Base-by-base conservation (phyloP, 2,329 filamentous ascomycete species). In the Botrytis sinoallii region DNA sequence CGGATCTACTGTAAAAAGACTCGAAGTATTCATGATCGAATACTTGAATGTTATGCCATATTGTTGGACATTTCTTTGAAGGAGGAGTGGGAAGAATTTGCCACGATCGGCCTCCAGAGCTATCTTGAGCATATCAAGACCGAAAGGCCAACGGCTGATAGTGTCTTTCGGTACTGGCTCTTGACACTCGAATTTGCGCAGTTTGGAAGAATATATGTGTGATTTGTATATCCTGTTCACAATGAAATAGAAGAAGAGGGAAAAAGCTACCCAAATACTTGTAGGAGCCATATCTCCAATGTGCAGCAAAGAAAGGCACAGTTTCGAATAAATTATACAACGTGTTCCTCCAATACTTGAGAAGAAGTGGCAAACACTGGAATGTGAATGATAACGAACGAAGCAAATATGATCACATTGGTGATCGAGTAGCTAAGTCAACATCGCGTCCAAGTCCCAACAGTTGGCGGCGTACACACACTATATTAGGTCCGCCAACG, bases 1-100 rank as follows among this genome's bases (percentile, higher is more conserved):
- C 1, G 83, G 83, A 42, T 89, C 87, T 29, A 57, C 46, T 22
- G 48, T 42, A 57, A 57, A 29, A 29, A 57, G 9, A 22, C 18
- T 9, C 10, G 65, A 42, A 4, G 35, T 22, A 12, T n/a, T 18
- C 48, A 57, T 40, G 48, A 57, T 16, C 1, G 25, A 16, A 25
- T 68, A 57, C 12, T 22, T 68, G 14, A 3, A 68, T 25, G 65
- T 57, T 38, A 14, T 42, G 16, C 65, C 48, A 32, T 25, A 42
- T 14, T 38, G 16, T 40, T 42, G 35, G 16, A 3, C 35, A 68
- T 57, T 55, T 20, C 10, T 42, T 32, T 68, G 48, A 40, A 55
- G 48, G 25, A 42, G 29, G 35, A 10, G 8, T n/a, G 65, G 48
- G 35, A 57, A 57, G 35, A 25, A 5, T 6, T 57, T 57, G 5